Percentiles rank a stretch among this genome's conserved stretches.
Evolutionary conservation across 257 asterid species (phyloP).

Genomic region (Ajuga chamaepitys): DNA sequence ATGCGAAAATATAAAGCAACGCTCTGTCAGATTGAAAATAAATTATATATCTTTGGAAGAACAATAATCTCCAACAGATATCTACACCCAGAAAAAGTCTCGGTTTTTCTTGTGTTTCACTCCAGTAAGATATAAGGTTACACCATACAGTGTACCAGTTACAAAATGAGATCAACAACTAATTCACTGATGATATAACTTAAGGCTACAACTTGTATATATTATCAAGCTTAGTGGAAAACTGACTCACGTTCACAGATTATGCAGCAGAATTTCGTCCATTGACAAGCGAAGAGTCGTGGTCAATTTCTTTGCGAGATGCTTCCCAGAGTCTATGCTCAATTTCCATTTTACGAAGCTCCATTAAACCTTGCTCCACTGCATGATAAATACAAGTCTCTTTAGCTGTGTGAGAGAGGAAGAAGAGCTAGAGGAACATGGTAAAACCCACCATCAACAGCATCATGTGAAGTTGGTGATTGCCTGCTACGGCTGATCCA

Average conservation of each 20-base stretch:
- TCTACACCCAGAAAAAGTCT: conserved; percentile 6
- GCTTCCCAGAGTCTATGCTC: conserved; percentile 91
- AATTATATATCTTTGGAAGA: not conserved
- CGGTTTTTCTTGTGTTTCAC: not conserved
- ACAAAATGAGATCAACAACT: conserved; percentile 7
- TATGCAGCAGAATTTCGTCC: conserved; percentile 27
- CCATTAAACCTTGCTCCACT: conserved; percentile 86
- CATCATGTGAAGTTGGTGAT: conserved; percentile 84
- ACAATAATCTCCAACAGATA: not conserved
- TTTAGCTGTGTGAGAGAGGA: not conserved
- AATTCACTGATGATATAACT: not conserved
- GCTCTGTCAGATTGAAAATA: not conserved
- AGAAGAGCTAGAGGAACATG: not conserved
- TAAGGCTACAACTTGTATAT: not conserved
- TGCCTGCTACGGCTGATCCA: conserved; percentile 88
- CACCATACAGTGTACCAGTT: conserved; percentile 4
- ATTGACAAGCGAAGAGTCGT: conserved; percentile 33
- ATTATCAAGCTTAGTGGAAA: not conserved
- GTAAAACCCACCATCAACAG: conserved; percentile 61
- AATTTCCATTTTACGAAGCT: conserved; percentile 74
- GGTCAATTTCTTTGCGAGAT: conserved; percentile 77
- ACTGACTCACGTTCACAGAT: not conserved
- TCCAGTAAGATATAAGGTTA: not conserved
- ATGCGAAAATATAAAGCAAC: not conserved
- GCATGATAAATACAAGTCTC: conserved; percentile 14